These are phyloP conservation scores for Raffaelea albimanens DNA, from an alignment of 2,329 filamentous ascomycete genomes.

Conservation along the genomic window DNA sequence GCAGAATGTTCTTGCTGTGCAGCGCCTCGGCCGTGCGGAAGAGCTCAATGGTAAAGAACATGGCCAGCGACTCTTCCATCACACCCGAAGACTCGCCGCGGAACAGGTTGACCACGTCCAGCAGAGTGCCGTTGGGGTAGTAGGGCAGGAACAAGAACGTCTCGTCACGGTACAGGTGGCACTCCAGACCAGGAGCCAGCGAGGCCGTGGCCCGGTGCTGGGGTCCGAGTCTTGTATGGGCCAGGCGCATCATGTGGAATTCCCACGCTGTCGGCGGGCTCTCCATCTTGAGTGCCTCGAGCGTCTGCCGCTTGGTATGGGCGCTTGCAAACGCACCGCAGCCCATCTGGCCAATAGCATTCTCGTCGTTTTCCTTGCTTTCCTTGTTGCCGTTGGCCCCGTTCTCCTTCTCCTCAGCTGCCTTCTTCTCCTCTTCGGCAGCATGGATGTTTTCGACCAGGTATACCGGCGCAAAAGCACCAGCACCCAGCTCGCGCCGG, in stretches of 20 bases:
- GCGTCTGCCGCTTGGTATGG: constrained; percentile 39
- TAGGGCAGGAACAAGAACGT: constrained; percentile 83
- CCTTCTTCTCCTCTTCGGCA: constrained; percentile 29
- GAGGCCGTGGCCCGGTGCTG: constrained; percentile 64
- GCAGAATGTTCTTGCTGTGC: constrained; percentile 69
- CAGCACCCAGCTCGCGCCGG: constrained; percentile 79
- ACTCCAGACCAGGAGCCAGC: constrained; percentile 74
- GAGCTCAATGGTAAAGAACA: constrained; percentile 93
- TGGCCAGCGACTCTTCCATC: constrained; percentile 84
- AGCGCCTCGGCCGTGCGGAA: constrained; percentile 83
- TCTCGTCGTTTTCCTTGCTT: constrained; percentile 19
- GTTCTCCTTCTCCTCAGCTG: constrained; percentile 24
- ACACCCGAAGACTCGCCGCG: constrained; percentile 60
- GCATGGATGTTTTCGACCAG: constrained; percentile 64
- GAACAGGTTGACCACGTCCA: constrained; percentile 89
- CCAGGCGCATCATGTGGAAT: constrained; percentile 86
- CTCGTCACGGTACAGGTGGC: constrained; percentile 87
- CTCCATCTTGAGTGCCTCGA: constrained; percentile 94
- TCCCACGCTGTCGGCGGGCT: constrained; percentile 84
- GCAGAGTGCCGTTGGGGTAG: constrained; percentile 78
- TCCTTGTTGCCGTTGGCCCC: constrained; percentile 36
- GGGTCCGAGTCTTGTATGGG: constrained; percentile 65
- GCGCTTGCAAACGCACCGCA: constrained; percentile 49
- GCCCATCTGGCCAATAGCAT: constrained; percentile 38
- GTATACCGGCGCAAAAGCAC: constrained; percentile 93